phyloP scores from a whole-genome alignment of 768 basidiomycete species.

The Lactifluus pinguis region DNA sequence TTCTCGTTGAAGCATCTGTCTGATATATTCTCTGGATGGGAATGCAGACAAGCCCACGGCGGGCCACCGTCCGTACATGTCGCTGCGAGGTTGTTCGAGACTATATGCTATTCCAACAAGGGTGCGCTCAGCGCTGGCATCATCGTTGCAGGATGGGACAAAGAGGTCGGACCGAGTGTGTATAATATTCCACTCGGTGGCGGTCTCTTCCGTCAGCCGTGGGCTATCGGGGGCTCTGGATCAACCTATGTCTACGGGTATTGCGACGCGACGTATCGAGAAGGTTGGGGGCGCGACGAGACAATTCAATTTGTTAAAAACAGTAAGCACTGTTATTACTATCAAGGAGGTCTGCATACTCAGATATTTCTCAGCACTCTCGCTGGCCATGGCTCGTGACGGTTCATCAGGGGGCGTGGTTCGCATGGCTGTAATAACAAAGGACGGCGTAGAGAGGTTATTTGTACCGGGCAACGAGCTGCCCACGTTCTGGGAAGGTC shows the following conservation, averaged over 20 bases:
- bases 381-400: slow-evolving; percentile 95
- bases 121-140: slow-evolving; percentile 84
- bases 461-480: slow-evolving; percentile 89
- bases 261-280: slow-evolving; percentile 95
- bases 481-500: slow-evolving; percentile 85
- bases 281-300: slow-evolving; percentile 84
- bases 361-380: slow-evolving; percentile 49
- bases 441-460: slow-evolving; percentile 82
- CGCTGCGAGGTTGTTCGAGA: slow-evolving; percentile 79
- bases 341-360: background rate
- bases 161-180: slow-evolving; percentile 80
- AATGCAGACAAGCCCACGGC: slow-evolving; percentile 40
- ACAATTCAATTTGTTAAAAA: slow-evolving; percentile 94
- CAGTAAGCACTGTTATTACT: slow-evolving; percentile 47
- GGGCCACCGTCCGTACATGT: slow-evolving; percentile 68
- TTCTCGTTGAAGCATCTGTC: slow-evolving; percentile 1
- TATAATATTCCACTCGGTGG: slow-evolving; percentile 97
- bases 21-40: background rate
- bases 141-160: slow-evolving; percentile 98
- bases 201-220: slow-evolving; percentile 93
- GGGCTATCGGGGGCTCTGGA: slow-evolving; percentile 98
- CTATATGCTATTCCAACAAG: slow-evolving; percentile 90
- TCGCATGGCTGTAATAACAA: slow-evolving; percentile 94
- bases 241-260: slow-evolving; percentile 99
- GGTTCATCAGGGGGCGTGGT: slow-evolving; percentile 97